These are phyloP conservation scores for Westerdykella aurantiaca DNA, from an alignment of 2,329 filamentous ascomycete species.

Conservation along the genomic window DNA sequence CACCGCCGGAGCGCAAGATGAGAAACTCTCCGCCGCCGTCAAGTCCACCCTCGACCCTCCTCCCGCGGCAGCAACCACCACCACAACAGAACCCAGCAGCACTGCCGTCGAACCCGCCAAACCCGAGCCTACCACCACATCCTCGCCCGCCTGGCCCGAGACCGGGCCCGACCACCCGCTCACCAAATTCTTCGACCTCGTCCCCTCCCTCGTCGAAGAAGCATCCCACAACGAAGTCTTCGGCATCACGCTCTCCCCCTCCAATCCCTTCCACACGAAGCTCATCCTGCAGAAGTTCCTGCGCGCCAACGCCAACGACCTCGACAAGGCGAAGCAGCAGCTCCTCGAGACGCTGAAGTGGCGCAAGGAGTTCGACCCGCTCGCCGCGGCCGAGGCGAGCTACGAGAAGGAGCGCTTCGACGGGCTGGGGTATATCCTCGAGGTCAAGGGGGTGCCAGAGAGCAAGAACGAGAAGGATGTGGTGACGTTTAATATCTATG, in stretches of 20 bases:
- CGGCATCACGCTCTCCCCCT: constrained; percentile 61
- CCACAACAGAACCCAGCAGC: no score
- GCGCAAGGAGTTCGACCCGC: constrained; percentile 70
- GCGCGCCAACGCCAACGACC: constrained; percentile 76
- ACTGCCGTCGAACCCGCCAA: neutral
- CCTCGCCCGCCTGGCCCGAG: constrained; percentile 31
- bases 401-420: constrained; percentile 68
- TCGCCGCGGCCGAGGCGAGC: constrained; percentile 54
- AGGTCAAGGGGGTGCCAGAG: constrained; percentile 53
- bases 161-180: constrained; percentile 41
- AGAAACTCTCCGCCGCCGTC: no score
- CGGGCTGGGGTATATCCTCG: constrained; percentile 73
- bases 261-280: constrained; percentile 63
- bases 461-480: constrained; percentile 55
- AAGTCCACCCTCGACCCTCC: no score
- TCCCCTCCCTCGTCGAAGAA: constrained; percentile 54
- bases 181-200: constrained; percentile 51
- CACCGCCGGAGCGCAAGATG: no score
- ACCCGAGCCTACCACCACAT: neutral
- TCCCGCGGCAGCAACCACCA: no score
- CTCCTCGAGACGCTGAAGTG: constrained; percentile 73
- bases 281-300: constrained; percentile 91
- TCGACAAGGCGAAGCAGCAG: constrained; percentile 69
- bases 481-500: constrained; percentile 92
- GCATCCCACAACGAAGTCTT: constrained; percentile 73